phyloP scores from a whole-genome alignment of 2,329 filamentous ascomycete genomes.

The Orbilia javanica region DNA sequence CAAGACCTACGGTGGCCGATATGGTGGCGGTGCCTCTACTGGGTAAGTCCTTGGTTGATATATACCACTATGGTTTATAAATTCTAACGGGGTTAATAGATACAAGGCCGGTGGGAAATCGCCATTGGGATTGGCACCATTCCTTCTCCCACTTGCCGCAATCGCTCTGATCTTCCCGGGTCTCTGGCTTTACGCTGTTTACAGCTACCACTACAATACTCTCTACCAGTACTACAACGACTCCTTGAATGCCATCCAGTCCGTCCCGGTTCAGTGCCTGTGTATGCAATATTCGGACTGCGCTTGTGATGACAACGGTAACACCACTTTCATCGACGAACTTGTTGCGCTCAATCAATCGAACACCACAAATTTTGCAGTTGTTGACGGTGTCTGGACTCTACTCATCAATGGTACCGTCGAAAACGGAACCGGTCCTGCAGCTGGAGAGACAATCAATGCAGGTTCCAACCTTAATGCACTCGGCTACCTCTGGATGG shows the following conservation, averaged over 20 bases:
- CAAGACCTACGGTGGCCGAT: constrained; percentile 62
- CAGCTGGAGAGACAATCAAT: constrained; percentile 61
- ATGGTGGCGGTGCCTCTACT: constrained; percentile 62
- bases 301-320: constrained; percentile 77
- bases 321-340: constrained; percentile 72
- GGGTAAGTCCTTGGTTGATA: constrained; percentile 63
- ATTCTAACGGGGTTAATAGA: constrained; percentile 72
- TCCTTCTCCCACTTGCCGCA: constrained; percentile 69
- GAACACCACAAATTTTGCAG: constrained; percentile 72
- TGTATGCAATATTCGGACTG: constrained; percentile 73
- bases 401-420: constrained; percentile 82
- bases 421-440: constrained; percentile 74
- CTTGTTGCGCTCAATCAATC: constrained; percentile 73
- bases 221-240: constrained; percentile 71
- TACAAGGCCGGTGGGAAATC: constrained; percentile 71
- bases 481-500: constrained; percentile 52
- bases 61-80: constrained; percentile 70
- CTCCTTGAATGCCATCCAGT: constrained; percentile 69
- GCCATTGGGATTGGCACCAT: constrained; percentile 69
- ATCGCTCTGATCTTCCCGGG: constrained; percentile 73
- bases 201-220: constrained; percentile 72
- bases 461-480: constrained; percentile 22
- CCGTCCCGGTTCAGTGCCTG: constrained; percentile 73
- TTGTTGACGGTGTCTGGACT: constrained; percentile 72
- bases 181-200: constrained; percentile 74